Evolutionary conservation across 176 grass and related monocot species (phyloP).

Genomic region (Triticum aestivum): IWGSC_CS_RefSeq_v2.1 NC_057799.1:597590392-597590891

Average conservation of each 20-base stretch:
- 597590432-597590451: no score
- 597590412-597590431: no score
- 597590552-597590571: no score
- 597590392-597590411: no score
- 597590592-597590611: neutral
- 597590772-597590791: neutral
- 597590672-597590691: neutral
- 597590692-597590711: neutral
- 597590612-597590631: neutral
- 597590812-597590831: constrained; percentile 11
- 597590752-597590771: neutral
- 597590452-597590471: no score
- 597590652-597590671: neutral
- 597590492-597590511: no score
- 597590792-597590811: neutral
- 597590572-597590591: no score
- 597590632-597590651: neutral
- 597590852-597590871: neutral
- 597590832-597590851: neutral
- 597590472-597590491: no score
- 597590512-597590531: no score
- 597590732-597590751: neutral
- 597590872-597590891: neutral
- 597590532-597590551: no score
- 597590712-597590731: neutral